Percentiles rank a stretch among this genome's conserved stretches.
These are phyloP conservation scores for Pleurotus djamor DNA, from an alignment of 768 basidiomycete genomes.

Conservation along the genomic window DNA sequence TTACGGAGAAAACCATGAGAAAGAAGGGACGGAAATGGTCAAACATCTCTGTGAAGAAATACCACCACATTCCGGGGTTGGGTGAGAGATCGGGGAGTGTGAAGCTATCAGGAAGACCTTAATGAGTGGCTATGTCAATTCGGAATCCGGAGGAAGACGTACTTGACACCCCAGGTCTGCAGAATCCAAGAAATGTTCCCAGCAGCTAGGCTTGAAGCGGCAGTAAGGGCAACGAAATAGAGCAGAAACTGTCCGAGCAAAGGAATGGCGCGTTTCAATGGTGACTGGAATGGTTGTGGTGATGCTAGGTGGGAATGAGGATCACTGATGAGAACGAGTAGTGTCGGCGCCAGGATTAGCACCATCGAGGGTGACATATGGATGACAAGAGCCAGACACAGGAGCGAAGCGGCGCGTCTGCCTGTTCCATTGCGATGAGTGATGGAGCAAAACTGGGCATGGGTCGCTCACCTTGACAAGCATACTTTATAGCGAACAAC, in stretches of 20 bases:
- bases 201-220: slow-evolving; percentile 52
- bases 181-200: slow-evolving; percentile 68
- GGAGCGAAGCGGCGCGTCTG: slow-evolving; percentile 50
- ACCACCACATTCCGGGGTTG: slow-evolving; percentile 97
- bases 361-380: slow-evolving; percentile 74
- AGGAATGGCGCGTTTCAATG: slow-evolving; percentile 26
- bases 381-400: slow-evolving; percentile 68
- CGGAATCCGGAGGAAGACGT: slow-evolving; percentile 17
- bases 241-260: slow-evolving; percentile 46
- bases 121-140: neutral
- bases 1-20: slow-evolving; percentile 88
- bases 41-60: slow-evolving; percentile 99
- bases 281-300: slow-evolving; percentile 38
- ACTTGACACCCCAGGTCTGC: slow-evolving; percentile 89
- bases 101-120: slow-evolving; percentile 44
- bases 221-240: slow-evolving; percentile 47
- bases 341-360: slow-evolving; percentile 62
- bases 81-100: slow-evolving; percentile 89
- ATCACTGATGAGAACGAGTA: slow-evolving; percentile 60
- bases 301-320: slow-evolving; percentile 70
- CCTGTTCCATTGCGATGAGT: slow-evolving; percentile 37
- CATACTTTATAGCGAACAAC: slow-evolving; percentile 67
- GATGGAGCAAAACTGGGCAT: too few species aligned
- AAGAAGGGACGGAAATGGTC: slow-evolving; percentile 97
- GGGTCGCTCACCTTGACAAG: slow-evolving; percentile 51